Base-by-base conservation (phyloP, 257 asterid species). In the Solanum pinnatisectum region DNA sequence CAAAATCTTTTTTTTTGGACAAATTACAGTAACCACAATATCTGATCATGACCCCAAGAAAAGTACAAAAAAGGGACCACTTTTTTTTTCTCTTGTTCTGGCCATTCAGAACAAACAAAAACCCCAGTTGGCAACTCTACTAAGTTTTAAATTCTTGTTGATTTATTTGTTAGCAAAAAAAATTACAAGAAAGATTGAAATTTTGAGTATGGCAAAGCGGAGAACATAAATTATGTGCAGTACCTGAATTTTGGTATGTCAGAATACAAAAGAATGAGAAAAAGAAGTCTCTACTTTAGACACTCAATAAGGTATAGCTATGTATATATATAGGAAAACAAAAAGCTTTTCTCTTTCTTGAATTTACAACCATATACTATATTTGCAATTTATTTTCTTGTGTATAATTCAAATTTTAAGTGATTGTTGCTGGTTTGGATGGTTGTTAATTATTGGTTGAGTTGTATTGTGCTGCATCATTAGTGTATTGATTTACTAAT, bases 21-120 rank as follows among this genome's bases (percentile, higher is more conserved):
- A 39, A 85, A 87, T 82, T 52, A 78, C 39, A 67, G 76, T 39
- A 73, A 84, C 88, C 90, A 89, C 33, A 81, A 87, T 36, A 59
- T 59, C 46, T 77, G 89, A 91, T 67, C 83, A 86, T 67, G 77
- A 65, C 46, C 87, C 87, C 88, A 37, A 40, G 3, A 52, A 14
- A 81, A 46, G 27, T 30, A 82, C 70, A 82, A 82, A 82, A 4
- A 10, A 37, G 87, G 77, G 70, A 56, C 68, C 88, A 63, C 44
- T 30, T 30, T 70, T 70, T n/a, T 23, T n/a, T 2, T n/a, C 8
- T 60, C 10, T 33, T 73, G 67, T 73, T 78, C 37, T 25, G 16
- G 37, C 37, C 5, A 4, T 44, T 14, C 25, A 27, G 8, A 56
- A 56, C 67, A 56, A 44, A 79, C 5, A 78, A 44, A 35, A 5